A percentile compares a stretch with the other conserved stretches of the same genome.
Conservation (phyloP, 148 eudicot genomes). For the Gaultheria prostrata region DNA sequence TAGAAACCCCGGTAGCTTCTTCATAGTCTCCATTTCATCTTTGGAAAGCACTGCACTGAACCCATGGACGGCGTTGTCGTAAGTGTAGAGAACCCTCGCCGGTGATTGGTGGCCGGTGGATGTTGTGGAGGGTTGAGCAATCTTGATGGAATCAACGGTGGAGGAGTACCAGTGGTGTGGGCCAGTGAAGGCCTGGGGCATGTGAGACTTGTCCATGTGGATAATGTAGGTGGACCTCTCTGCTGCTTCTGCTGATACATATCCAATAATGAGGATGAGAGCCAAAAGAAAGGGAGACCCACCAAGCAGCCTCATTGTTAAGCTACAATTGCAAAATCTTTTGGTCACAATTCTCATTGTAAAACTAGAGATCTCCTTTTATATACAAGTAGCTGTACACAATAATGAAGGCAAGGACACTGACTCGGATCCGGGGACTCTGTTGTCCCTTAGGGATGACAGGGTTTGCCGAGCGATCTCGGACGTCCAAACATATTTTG, state of each 20-base stretch:
- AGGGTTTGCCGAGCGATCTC: too few species aligned
- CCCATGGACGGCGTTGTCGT: constrained; percentile 46
- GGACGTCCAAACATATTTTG: too few species aligned
- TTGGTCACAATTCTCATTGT: not conserved
- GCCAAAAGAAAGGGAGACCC: not conserved
- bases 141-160: constrained; percentile 30
- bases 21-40: constrained; percentile 29
- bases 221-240: constrained; percentile 34
- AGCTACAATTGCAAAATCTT: not conserved
- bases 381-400: not conserved
- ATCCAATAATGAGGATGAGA: not conserved
- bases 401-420: too few species aligned
- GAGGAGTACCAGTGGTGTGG: constrained; percentile 70
- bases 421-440: too few species aligned
- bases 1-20: constrained; percentile 37
- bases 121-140: not conserved
- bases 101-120: constrained; percentile 3
- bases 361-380: not conserved
- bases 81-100: constrained; percentile 32
- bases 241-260: not conserved
- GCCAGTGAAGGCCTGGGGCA: constrained; percentile 45
- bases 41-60: constrained; percentile 42
- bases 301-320: not conserved
- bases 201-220: constrained; percentile 43
- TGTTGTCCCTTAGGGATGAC: too few species aligned